A percentile compares a stretch with the other conserved stretches of the same genome.
phyloP scores from a whole-genome alignment of 305 asterid species.

The Petunia hybrid region DNA sequence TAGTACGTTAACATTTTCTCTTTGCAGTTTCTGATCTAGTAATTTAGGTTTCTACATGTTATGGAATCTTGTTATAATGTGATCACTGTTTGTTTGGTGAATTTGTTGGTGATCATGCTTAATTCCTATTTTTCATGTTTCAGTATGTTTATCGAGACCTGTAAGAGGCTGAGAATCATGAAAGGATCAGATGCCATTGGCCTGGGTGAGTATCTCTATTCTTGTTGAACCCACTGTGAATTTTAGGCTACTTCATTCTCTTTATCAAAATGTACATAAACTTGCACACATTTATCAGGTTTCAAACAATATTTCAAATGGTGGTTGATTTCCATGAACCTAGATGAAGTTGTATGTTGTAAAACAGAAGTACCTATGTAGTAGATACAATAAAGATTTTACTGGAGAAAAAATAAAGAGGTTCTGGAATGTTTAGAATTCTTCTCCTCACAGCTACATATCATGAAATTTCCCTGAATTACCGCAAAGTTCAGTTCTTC shows the following conservation, averaged over 20 bases:
- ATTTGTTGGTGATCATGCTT: neutral
- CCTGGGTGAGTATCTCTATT: constrained; percentile 35
- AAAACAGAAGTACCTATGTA: neutral
- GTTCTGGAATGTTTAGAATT: neutral
- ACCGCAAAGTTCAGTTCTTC: neutral
- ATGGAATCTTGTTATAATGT: neutral
- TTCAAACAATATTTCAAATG: neutral
- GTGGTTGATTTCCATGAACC: neutral
- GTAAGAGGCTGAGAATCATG: constrained; percentile 39
- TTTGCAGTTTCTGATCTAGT: neutral
- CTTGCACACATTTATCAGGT: neutral
- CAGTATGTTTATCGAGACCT: constrained; percentile 41
- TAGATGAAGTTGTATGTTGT: too few species aligned
- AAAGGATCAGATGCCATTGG: constrained; percentile 43
- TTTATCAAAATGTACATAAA: neutral
- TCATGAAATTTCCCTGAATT: neutral
- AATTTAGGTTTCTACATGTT: neutral
- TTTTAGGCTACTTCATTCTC: neutral
- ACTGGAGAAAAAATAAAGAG: neutral
- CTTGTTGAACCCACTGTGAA: neutral
- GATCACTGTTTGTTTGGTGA: neutral
- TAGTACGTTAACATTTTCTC: neutral
- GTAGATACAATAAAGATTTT: neutral
- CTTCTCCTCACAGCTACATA: neutral
- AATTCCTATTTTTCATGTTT: constrained; percentile 22